Evolutionary conservation across 306 rosid species (phyloP), one percentile per base, ranked within the genome.

Genomic region (Casuarina cunninghamiana): DNA sequence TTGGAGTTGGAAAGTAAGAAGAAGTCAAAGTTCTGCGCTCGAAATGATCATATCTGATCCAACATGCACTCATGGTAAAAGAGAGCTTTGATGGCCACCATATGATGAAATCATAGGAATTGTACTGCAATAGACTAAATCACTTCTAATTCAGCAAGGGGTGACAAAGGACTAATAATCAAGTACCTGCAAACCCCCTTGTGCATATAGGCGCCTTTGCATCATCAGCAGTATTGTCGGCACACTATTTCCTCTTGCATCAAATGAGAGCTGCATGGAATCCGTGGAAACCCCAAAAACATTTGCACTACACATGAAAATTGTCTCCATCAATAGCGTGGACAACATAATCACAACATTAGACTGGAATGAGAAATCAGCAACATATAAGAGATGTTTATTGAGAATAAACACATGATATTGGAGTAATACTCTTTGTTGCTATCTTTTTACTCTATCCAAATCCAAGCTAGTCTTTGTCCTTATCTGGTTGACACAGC

Each of bases 221-320:
- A 96, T 91, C 87, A 90, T 71, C 69, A 96, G 81, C 75, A 96
- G 90, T 78, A 96, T 96, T 42, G 93, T 91, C 41, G 99, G 99
- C 71, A 93, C 97, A 46, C 98, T 91, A 85, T 96, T 96, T 74
- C 99, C 99, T 88, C 98, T 91, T 53, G 96, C 89, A 85, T 96
- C 99, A 75, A 96, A 93, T 15, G 98, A 93, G 79, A 96, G 99
- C 88, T 96, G 99, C 99, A 96, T 96, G 10, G 99, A 96, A 79
- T 96, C 98, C 3, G 99, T 96, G 50, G 99, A 96, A 69, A 96
- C 99, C 74, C 99, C 99, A 58, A 96, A 96, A 77, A 96, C 99
- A 78, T 68, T 93, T 61, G 99, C 87, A 53, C 99, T 96, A 90
- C 80, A 66, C 70, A 83, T 11, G 75, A 70, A 83, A 84, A 60